Percentiles rank a stretch among this genome's conserved stretches.
phyloP scores from a whole-genome alignment of 352 stramenopile genomes.

The Phytopythium delawarense region DNA sequence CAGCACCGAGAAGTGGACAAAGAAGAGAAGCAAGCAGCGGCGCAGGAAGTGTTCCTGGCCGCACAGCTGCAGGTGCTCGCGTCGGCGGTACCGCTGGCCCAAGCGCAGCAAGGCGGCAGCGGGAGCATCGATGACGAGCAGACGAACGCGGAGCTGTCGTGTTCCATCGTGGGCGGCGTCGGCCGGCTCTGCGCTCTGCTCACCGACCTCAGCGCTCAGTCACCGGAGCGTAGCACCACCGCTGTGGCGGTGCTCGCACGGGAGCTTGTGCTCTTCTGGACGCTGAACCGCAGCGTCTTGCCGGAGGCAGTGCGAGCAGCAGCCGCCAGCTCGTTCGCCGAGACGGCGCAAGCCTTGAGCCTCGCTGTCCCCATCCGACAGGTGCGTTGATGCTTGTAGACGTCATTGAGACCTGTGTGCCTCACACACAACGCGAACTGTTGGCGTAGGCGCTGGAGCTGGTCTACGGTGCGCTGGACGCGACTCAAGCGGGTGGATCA shows the following conservation, averaged over 20 bases:
- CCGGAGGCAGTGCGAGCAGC: neutral
- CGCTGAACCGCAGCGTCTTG: conserved; percentile 2
- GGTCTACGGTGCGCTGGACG: neutral
- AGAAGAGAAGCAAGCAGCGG: neutral
- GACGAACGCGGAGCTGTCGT: neutral
- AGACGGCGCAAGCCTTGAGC: neutral
- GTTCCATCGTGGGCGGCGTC: neutral
- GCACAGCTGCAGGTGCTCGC: neutral
- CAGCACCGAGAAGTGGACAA: neutral
- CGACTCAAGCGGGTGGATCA: neutral
- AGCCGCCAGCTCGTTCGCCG: neutral
- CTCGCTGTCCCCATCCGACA: conserved; percentile 3
- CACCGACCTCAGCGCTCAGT: neutral
- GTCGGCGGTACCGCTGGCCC: neutral
- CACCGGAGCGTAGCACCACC: neutral
- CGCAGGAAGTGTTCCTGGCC: neutral
- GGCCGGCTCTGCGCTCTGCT: neutral
- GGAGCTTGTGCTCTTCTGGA: neutral
- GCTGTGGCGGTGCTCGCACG: neutral
- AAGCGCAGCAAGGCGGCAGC: neutral
- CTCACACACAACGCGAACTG: neutral
- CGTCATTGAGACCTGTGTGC: neutral
- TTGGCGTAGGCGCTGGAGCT: neutral
- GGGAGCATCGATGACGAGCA: neutral
- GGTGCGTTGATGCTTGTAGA: neutral